Evolutionary conservation across 75 land plant species (phyloP).

Genomic region (Cryptomeria japonica): DNA sequence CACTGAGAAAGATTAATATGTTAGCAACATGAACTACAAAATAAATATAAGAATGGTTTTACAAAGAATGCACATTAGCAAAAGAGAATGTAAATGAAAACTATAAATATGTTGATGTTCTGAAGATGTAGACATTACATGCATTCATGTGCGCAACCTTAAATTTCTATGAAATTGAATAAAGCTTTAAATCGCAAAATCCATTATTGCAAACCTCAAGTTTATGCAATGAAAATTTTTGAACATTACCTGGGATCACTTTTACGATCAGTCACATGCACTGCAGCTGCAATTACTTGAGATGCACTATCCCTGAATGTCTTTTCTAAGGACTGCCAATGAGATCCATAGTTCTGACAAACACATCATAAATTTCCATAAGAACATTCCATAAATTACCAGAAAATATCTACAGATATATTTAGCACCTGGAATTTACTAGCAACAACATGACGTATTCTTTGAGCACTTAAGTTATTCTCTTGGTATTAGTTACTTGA

Average conservation of each 20-base stretch:
- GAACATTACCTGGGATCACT: constrained; percentile 21
- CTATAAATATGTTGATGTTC: background rate
- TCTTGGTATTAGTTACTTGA: background rate
- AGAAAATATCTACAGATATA: background rate
- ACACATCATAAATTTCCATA: background rate
- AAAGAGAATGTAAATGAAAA: background rate
- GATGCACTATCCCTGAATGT: constrained; percentile 23
- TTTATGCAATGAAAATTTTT: background rate
- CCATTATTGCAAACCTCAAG: background rate
- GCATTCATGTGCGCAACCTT: background rate
- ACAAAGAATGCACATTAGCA: background rate
- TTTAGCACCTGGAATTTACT: background rate
- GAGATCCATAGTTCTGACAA: constrained; percentile 21
- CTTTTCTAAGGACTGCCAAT: constrained; percentile 23
- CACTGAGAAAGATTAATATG: background rate
- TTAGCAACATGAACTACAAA: background rate
- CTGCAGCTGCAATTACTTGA: constrained; percentile 27
- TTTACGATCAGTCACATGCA: constrained; percentile 15
- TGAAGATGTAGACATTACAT: background rate
- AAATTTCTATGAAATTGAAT: background rate
- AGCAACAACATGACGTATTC: background rate
- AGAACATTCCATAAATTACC: background rate
- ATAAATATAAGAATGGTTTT: background rate
- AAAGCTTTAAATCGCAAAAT: background rate
- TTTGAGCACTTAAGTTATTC: background rate